Evolutionary conservation across 306 rosid genomes (phyloP), one percentile per base, ranked within the genome.

Genomic region (Citrullus mucosospermus): DNA sequence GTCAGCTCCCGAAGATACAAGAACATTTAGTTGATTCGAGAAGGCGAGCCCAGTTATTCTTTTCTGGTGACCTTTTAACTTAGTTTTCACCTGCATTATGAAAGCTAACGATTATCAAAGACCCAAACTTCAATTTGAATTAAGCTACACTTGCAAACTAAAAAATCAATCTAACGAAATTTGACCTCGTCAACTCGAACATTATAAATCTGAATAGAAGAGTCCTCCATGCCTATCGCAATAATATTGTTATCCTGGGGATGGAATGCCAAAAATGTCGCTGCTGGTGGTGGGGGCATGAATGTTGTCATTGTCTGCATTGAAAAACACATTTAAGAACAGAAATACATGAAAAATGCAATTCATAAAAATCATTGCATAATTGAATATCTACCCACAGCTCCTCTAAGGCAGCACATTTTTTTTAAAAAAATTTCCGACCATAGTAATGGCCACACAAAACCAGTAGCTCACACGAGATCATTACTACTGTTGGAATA

Each of bases 281-380:
- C 99, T 78, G 96, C 99, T 57, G 99, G 99, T 43, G 99, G 99
- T 13, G 99, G 98, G 15, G 98, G 90, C 99, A 96, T 96, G 83
- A 96, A 96, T 69, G 98, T 93, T 69, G 99, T 96, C 99, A 96
- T 96, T 59, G 97, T 96, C 99, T 96, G 93, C 88, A 86, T 70
- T 63, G 65, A 41, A 78, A 53, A 56, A 69, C 54, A 81, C 77
- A 65, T 53, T 86, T 81, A 61, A 78, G 81, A 63, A 78, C 46
- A 62, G 70, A 51, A 78, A 77, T 59, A 9, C 43, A 51, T 30
- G 18, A 20, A 55, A 32, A 53, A 48, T 74, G 48, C 11, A 74
- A 74, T 53, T 3, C 18, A 17, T n/a, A 11, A 9, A 17, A 56
- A 1, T 17, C 17, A 6, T 15, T 54, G 16, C 51, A 8, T 34